Percentiles rank a stretch among this genome's conserved stretches.
phyloP scores from a whole-genome alignment of 768 basidiomycete species.

The Galerina sulciceps region DNA sequence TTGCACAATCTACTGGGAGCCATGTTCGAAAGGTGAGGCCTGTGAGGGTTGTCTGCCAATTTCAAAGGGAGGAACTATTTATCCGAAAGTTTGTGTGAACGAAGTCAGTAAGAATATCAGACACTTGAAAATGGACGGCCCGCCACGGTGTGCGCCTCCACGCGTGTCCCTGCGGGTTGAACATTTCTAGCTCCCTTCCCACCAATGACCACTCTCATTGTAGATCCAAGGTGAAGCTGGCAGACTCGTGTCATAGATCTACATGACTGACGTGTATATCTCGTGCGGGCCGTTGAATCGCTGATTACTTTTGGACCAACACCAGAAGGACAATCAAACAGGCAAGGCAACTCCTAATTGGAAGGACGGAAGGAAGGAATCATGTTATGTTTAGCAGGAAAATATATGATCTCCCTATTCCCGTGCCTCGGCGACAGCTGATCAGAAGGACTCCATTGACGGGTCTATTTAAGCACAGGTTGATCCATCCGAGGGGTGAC shows the following conservation, averaged over 20 bases:
- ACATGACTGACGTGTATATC: not conserved
- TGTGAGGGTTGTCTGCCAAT: not conserved
- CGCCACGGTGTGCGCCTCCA: not conserved
- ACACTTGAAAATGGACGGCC: not conserved
- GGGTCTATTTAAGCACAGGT: too few relatives aligned
- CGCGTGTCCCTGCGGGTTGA: not conserved
- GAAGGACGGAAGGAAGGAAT: too few relatives aligned
- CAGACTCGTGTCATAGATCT: not conserved
- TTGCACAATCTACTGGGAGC: not conserved
- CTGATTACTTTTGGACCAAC: not conserved
- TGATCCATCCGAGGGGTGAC: too few relatives aligned
- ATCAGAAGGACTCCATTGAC: too few relatives aligned
- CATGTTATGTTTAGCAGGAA: too few relatives aligned
- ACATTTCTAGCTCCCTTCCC: not conserved
- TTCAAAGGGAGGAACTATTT: constrained; percentile 2
- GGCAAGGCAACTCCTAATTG: not conserved
- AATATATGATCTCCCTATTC: too few relatives aligned
- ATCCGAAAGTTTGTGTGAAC: constrained; percentile 4
- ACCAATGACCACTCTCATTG: not conserved
- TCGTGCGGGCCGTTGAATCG: not conserved
- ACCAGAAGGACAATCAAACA: not conserved
- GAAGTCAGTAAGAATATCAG: not conserved
- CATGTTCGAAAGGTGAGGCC: not conserved
- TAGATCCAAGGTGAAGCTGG: not conserved
- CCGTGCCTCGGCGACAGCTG: too few relatives aligned